These are phyloP conservation scores for Kalmusia sp. DNA, from an alignment of 2,329 filamentous ascomycete species.

Conservation along the genomic window DNA sequence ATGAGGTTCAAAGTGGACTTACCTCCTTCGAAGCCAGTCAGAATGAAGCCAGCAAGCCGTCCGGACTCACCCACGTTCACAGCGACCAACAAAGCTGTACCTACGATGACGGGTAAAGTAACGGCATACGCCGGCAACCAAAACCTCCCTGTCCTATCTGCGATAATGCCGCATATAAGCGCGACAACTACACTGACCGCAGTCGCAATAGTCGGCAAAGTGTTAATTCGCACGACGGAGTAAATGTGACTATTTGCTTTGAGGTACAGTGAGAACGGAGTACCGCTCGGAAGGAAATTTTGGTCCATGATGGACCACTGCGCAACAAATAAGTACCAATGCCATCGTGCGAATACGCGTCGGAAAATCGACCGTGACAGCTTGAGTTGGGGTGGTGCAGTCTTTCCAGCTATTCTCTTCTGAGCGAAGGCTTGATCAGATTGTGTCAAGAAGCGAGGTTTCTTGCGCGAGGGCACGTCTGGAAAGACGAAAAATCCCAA, in stretches of 20 bases:
- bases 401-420: slow-evolving; percentile 25
- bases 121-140: slow-evolving; percentile 43
- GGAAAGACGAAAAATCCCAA: slow-evolving; percentile 51
- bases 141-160: slow-evolving; percentile 45
- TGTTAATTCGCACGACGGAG: slow-evolving; percentile 52
- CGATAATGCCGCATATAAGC: slow-evolving; percentile 39
- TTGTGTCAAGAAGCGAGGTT: slow-evolving; percentile 42
- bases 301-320: slow-evolving; percentile 50
- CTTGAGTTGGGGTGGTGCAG: slow-evolving; percentile 37
- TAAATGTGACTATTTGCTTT: slow-evolving; percentile 37
- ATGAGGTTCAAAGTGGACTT: not conserved
- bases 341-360: slow-evolving; percentile 49
- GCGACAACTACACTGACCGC: slow-evolving; percentile 49
- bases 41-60: slow-evolving; percentile 47
- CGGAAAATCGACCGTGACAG: slow-evolving; percentile 46
- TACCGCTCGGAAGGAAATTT: slow-evolving; percentile 42
- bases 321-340: slow-evolving; percentile 42
- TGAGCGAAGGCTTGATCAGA: slow-evolving; percentile 23
- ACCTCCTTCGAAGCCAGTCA: slow-evolving; percentile 48
- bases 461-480: slow-evolving; percentile 46
- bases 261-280: slow-evolving; percentile 52
- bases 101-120: slow-evolving; percentile 44
- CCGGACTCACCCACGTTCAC: slow-evolving; percentile 50
- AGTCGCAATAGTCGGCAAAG: slow-evolving; percentile 49
- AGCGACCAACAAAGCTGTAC: slow-evolving; percentile 42